These are phyloP conservation scores for Nephromyces sp. DNA, from an alignment of 169 alveolate species.

Conservation along the genomic window DNA sequence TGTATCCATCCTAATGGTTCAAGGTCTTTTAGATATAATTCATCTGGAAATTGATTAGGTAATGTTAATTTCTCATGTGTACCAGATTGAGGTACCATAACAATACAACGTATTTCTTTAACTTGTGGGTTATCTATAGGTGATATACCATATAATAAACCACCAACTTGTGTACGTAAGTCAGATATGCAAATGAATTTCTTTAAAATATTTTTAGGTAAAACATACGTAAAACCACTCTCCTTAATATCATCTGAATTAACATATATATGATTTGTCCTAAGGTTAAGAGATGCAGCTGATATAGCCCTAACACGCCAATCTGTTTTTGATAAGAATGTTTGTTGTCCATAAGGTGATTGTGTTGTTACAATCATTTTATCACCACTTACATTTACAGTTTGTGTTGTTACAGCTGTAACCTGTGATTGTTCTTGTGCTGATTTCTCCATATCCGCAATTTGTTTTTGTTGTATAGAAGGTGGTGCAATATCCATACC, in stretches of 20 bases:
- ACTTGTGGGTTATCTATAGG: conserved; percentile 78
- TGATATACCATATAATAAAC: conserved; percentile 86
- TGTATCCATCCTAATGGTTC: conserved; percentile 97
- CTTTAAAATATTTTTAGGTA: conserved; percentile 94
- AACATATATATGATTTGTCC: conserved; percentile 93
- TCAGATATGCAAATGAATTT: conserved; percentile 93
- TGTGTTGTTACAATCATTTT: conserved; percentile 90
- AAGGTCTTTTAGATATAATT: conserved; percentile 77
- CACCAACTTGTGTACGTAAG: conserved; percentile 94
- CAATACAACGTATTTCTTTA: conserved; percentile 85
- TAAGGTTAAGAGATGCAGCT: conserved; percentile 88
- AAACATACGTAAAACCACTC: conserved; percentile 76
- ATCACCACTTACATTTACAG: conserved; percentile 93
- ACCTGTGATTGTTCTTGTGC: conserved; percentile 66
- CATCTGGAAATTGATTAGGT: conserved; percentile 85
- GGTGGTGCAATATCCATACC: conserved; percentile 99
- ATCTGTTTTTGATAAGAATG: conserved; percentile 92
- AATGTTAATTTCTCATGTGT: conserved; percentile 81
- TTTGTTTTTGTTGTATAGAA: conserved; percentile 85
- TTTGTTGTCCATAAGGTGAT: conserved; percentile 96
- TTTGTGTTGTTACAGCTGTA: conserved; percentile 81
- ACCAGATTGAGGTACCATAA: conserved; percentile 96
- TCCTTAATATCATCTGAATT: conserved; percentile 73
- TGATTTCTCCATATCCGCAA: conserved; percentile 83
- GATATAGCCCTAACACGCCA: conserved; percentile 98